Evolutionary conservation across 2,329 filamentous ascomycete species (phyloP).

Genomic region (Gyromitra esculenta): DNA sequence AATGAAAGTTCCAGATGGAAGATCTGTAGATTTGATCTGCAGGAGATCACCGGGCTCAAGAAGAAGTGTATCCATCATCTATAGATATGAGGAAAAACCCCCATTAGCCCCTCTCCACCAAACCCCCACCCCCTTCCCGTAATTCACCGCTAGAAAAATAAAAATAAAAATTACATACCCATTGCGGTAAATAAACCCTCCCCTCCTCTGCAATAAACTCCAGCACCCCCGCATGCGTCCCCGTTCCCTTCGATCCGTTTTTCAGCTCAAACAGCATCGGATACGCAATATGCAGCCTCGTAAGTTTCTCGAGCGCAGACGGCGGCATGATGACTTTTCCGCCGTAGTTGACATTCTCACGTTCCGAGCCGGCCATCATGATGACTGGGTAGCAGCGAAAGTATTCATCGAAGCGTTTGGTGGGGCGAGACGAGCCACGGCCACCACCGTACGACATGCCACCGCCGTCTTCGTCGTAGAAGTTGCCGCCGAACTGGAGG

Average conservation of each 20-base stretch:
- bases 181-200: conserved; percentile 93
- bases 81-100: conserved; percentile 17
- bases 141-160: no score
- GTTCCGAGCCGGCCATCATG: conserved; percentile 85
- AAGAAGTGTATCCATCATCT: conserved; percentile 92
- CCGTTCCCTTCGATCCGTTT: conserved; percentile 81
- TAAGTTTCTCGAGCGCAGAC: conserved; percentile 95
- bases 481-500: conserved; percentile 49
- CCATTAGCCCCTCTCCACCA: not conserved
- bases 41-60: conserved; percentile 94
- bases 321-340: conserved; percentile 98
- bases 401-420: conserved; percentile 94
- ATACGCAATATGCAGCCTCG: conserved; percentile 93
- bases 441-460: conserved; percentile 35
- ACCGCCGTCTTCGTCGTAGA: conserved; percentile 49
- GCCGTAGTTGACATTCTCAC: conserved; percentile 90
- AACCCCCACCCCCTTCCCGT: not conserved
- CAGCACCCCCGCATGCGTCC: conserved; percentile 91
- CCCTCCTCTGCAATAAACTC: conserved; percentile 99
- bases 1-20: conserved; percentile 89
- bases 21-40: conserved; percentile 92
- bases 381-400: conserved; percentile 95
- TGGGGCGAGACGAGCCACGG: conserved; percentile 59
- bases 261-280: conserved; percentile 96
- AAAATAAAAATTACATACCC: conserved; percentile 68